Base-by-base conservation (phyloP, 164 flowering plant genomes). In the Paratinospora sagittata region DNA sequence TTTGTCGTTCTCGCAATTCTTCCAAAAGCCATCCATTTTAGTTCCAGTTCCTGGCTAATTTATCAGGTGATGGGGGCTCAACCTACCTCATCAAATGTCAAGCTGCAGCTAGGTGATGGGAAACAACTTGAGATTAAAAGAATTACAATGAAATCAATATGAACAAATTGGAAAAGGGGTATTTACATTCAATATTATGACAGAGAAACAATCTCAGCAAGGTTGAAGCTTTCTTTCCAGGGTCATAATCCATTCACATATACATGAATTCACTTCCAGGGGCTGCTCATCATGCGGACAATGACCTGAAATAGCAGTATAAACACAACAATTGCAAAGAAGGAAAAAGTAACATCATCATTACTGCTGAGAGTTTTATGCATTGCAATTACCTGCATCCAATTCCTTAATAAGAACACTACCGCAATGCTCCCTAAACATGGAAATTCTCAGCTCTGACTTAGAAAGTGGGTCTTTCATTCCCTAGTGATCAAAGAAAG, bases 211-310 rank as follows among this genome's bases (percentile, higher is more conserved):
- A 26, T 66, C 27, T 73, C 68, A 69, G 39, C 57, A 66, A 36
- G 17, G 23, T 24, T 49, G 69, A 37, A 65, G 62, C 49, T 57
- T 72, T 11, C 70, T 67, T 65, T 79, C 79, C 24, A 17, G 33
- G 10, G 36, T 66, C 19, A 27, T 26, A 11, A 85, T 72, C 96
- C 98, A 93, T 75, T 87, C 82, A 17, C 76, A 16, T 8, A 93
- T 78, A 4, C 86, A 83, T n/a, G 81, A 74, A 78, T 90, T 93
- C 62, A 90, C 96, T 76, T 80, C 82, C 70, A 84, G 85, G 55
- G 98, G 96, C 74, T 34, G 69, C 85, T 90, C 98, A 72, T 93
- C 98, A 47, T 93, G 98, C 16, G 98, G 94, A 74, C 98, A 92
- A 71, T 93, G 96, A 8, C 98, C 98, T 90, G 85, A 19, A 27